Conservation (phyloP, 2,329 filamentous ascomycete genomes). For the Aspergillus proliferans region DNA sequence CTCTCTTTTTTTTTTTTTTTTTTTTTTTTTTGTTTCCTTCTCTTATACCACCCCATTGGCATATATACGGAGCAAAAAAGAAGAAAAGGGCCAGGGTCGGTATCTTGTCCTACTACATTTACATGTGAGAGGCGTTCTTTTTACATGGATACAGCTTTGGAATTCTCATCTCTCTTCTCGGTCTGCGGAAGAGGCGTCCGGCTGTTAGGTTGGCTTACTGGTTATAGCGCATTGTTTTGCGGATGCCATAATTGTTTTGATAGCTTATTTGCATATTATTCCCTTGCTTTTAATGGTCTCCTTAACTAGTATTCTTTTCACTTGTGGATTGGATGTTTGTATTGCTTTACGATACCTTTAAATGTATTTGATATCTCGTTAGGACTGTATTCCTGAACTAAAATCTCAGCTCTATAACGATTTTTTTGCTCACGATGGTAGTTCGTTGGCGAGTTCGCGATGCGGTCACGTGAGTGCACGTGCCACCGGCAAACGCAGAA, state of each 20-base stretch:
- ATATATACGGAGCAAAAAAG: too few species aligned
- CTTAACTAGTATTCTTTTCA: conserved; percentile 5
- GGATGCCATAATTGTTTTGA: background rate
- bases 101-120: background rate
- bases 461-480: conserved; percentile 16
- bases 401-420: too few species aligned
- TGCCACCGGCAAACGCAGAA: conserved; percentile 15
- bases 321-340: conserved; percentile 2
- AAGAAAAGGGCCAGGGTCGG: conserved; percentile 1
- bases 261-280: background rate
- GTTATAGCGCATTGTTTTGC: conserved; percentile 10
- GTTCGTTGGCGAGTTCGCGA: background rate
- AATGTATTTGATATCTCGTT: too few species aligned
- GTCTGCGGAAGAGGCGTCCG: conserved; percentile 8
- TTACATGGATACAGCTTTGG: conserved; percentile 18
- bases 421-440: too few species aligned
- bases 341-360: too few species aligned
- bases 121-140: conserved; percentile 14
- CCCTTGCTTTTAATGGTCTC: background rate
- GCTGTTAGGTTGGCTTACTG: conserved; percentile 10
- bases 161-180: conserved; percentile 8
- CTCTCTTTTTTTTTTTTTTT: conserved; percentile 1
- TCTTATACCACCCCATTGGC: background rate
- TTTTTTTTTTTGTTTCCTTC: conserved; percentile 6
- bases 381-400: too few species aligned